Evolutionary conservation across 768 basidiomycete genomes (phyloP).

Genomic region (Xerocomellus intermedius): DNA sequence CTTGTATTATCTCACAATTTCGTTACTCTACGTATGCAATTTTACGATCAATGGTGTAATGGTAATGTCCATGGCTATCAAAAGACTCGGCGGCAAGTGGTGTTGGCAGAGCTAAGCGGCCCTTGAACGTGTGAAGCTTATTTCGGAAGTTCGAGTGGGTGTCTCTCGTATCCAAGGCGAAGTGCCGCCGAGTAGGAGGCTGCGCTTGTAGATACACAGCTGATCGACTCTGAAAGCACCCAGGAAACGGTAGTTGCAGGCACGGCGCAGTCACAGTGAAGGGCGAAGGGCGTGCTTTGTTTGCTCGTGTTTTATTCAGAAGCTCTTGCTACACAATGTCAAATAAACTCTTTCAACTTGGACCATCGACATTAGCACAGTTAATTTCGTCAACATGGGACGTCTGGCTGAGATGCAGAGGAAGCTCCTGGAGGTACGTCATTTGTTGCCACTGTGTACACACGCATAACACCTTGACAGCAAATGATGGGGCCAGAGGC

Average conservation of each 20-base stretch:
- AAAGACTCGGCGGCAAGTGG: not conserved
- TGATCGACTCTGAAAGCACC: not conserved
- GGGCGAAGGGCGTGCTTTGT: conserved; percentile 15
- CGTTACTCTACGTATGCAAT: conserved; percentile 6
- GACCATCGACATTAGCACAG: conserved; percentile 3
- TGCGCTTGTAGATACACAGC: not conserved
- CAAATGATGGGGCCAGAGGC: conserved; percentile 99
- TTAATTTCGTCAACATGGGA: conserved; percentile 61
- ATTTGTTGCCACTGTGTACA: conserved; percentile 28
- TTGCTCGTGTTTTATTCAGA: conserved; percentile 27
- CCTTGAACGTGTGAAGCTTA: conserved; percentile 3
- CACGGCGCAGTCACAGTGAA: not conserved
- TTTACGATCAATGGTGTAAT: conserved; percentile 19
- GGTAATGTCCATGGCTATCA: conserved; percentile 8
- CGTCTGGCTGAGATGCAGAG: conserved; percentile 96
- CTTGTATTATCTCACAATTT: conserved; percentile 16
- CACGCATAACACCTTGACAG: conserved; percentile 39
- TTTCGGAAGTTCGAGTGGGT: conserved; percentile 20
- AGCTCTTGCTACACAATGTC: conserved; percentile 26
- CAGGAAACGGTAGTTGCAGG: not conserved
- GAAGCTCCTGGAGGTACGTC: conserved; percentile 74
- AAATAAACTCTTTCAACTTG: conserved; percentile 26
- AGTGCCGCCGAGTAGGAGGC: not conserved
- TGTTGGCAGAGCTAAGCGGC: not conserved
- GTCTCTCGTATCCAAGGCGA: no score